Conservation (phyloP, 73 alveolate genomes). For the Paraurostyla sp. region DNA sequence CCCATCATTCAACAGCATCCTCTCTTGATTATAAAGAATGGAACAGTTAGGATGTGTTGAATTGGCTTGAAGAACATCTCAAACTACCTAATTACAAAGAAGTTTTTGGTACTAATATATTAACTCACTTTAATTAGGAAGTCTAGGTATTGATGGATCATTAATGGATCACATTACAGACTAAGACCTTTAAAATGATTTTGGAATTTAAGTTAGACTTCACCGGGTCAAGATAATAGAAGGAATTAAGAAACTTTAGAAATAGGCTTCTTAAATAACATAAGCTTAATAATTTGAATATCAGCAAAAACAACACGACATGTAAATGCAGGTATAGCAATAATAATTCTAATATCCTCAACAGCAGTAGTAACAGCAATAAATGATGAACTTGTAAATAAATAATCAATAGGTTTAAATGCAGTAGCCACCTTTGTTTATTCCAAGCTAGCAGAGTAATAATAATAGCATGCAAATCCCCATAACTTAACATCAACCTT, state of each 20-base stretch:
- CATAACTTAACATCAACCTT: too few relatives aligned
- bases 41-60: conserved; percentile 65
- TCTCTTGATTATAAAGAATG: conserved; percentile 62
- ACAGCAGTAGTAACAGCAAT: not conserved
- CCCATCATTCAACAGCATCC: conserved; percentile 55
- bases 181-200: conserved; percentile 78
- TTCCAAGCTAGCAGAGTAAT: too few relatives aligned
- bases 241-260: conserved; percentile 77
- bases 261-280: not conserved
- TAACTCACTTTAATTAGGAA: conserved; percentile 22
- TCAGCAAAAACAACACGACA: not conserved
- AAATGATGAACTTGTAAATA: not conserved
- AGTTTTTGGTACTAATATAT: conserved; percentile 20
- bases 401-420: not conserved
- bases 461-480: too few relatives aligned
- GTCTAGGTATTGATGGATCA: conserved; percentile 86
- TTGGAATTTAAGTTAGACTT: conserved; percentile 74
- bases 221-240: conserved; percentile 80
- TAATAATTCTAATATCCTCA: not conserved
- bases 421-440: too few relatives aligned
- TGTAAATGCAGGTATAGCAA: not conserved
- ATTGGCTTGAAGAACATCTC: conserved; percentile 67
- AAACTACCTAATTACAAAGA: conserved; percentile 67
- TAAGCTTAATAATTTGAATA: not conserved
- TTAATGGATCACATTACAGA: conserved; percentile 77